Base-by-base conservation (phyloP, 2,329 filamentous ascomycete species). In the Zelopaecilomyces penicillatus region DNA sequence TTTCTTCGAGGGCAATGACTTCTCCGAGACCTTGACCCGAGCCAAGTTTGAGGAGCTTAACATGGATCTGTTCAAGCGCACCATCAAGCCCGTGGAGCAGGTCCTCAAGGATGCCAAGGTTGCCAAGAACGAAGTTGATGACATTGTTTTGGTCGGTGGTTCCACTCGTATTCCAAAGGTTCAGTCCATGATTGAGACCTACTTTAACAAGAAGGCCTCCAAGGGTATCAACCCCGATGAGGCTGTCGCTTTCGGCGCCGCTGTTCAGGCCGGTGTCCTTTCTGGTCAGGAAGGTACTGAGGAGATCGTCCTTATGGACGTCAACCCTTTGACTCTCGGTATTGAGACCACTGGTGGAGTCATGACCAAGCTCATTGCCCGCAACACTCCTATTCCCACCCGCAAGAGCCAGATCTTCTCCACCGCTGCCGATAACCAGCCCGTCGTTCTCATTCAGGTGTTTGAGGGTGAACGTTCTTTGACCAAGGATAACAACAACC, bases 171-270 rank as follows among this genome's bases (percentile, higher is more conserved):
- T 98, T 58, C 91, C 93, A 68, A 97, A 96, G 85, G 90, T 97
- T 55, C 85, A 94, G 74, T 67, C 80, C 58, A 83, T 97, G 65
- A 86, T 97, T 55, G 89, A 97, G 77, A 90, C 97, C 71, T 97
- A 80, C 80, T 97, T 97, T 67, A 85, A 90, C 69, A 97, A 97
- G 87, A 90, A 93, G 78, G 89, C 90, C 59, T 90, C 85, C 80
- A 97, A 97, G 87, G 88, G 89, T 72, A 95, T 98, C 68, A 97
- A 97, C 82, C 93, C 93, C 58, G 93, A 98, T 64, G 93, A 97
- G 78, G 93, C 93, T 73, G 93, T 97, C 57, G 93, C 93, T 64
- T 97, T 90, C 67, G 93, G 93, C 73, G 93, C 93, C 53, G 91
- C 93, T 57, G 89, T 97, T 57, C 93, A 98, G 74, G 93, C 85